A percentile compares a stretch with the other conserved stretches of the same genome.
Evolutionary conservation across 441 rosid genomes (phyloP).

Genomic region (Hura crepitans): DNA sequence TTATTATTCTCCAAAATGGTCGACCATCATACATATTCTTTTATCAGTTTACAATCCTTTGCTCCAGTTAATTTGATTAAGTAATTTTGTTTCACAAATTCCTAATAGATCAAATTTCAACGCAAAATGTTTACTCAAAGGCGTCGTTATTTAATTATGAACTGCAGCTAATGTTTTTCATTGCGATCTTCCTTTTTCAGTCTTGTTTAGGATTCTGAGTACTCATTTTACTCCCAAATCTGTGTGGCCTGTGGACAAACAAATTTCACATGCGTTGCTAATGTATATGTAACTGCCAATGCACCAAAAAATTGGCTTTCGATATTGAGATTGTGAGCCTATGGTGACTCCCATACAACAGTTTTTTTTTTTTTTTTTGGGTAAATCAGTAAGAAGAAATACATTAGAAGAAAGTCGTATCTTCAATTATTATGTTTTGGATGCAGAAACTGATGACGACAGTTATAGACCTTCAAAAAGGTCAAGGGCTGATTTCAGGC

Average conservation of each 20-base stretch:
- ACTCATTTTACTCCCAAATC: not conserved
- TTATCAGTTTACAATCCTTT: not conserved
- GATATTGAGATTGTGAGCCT: not conserved
- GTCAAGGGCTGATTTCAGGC: conserved; percentile 68
- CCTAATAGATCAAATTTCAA: not conserved
- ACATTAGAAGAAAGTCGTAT: not conserved
- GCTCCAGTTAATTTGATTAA: not conserved
- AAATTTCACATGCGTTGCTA: not conserved
- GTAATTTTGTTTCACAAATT: not conserved
- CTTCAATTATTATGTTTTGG: conserved; percentile 12
- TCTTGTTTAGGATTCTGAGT: not conserved
- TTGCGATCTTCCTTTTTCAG: not conserved
- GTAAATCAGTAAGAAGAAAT: not conserved
- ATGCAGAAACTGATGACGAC: conserved; percentile 79
- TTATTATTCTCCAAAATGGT: not conserved
- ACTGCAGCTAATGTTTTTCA: not conserved
- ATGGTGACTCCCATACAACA: not conserved
- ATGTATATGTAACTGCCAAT: not conserved
- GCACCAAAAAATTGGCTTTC: not conserved
- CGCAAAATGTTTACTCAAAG: not conserved
- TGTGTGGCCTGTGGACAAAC: not conserved
- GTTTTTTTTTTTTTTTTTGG: too few species aligned
- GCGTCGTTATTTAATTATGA: not conserved
- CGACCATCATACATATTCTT: too few species aligned
- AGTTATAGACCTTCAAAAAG: conserved; percentile 80